Evolutionary conservation across 139 green algal species (phyloP), one percentile per base, ranked within the genome.

Genomic region (Chlorella sp.): DNA sequence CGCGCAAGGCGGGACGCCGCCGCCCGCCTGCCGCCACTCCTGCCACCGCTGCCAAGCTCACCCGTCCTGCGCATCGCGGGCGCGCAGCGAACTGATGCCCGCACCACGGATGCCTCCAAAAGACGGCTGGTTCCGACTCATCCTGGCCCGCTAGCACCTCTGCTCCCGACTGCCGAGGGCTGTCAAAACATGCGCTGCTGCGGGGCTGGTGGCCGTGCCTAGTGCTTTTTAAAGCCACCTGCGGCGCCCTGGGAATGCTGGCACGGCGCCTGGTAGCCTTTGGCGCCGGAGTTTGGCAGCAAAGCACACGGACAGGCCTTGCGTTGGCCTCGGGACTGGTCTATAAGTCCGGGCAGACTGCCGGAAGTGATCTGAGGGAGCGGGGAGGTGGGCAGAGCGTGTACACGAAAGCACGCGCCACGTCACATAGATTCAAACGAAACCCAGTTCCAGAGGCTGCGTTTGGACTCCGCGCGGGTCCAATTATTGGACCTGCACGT

Each of bases 11-110:
- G 48, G 48, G 48, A 57, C 32, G 16, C 53, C 39, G 82, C 82
- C 24, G 22, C n/a, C n/a, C 34, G n/a, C 19, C 60, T 28, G 73
- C 34, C 34, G 34, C 36, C 75, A 34, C 34, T 30, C 12, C 75
- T 36, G 75, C 68, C 68, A 30, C 68, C 28, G 68, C 34, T 39
- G 16, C 34, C 75, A 81, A 34, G 16, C 89, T 80, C 48, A 89
- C 80, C 90, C 90, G 0, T 92, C 75, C 66, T 83, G 69, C 34
- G 91, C 82, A 82, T 93, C 91, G 0, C 87, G 73, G 37, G 91
- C 91, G 42, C 87, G 75, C 48, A 93, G 81, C 30, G 82, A 90
- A 7, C 84, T 90, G 3, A 83, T 89, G 71, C 85, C 85, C 71
- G 85, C 85, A 57, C 85, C 85, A 19, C n/a, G 76, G 85, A 89